Base-by-base conservation (phyloP, 148 eudicot species). In the Vaccinium darrowii region DNA sequence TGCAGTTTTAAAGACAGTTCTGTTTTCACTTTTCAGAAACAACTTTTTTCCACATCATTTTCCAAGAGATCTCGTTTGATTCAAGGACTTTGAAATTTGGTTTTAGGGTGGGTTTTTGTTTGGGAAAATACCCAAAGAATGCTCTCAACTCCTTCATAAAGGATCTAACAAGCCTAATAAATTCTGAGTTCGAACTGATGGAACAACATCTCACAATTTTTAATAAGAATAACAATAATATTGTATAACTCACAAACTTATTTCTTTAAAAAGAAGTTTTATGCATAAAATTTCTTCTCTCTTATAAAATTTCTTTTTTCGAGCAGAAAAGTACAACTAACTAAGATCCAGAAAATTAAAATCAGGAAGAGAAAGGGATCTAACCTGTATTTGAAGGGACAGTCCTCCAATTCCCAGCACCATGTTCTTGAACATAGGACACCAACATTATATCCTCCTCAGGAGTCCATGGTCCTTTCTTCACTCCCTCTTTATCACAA, bases 401-500 rank as follows among this genome's bases (percentile, higher is more conserved):
- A 81, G 98, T 92, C 52, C 98, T 88, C 98, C 98, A 95, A 85
- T 95, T 95, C 3, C 98, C 98, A 85, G 98, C 94, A 23, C 98
- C 98, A 84, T 95, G 90, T 84, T 95, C 92, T 89, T 95, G 98
- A 81, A 95, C 90, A 89, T 93, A 93, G 78, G 98, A 93, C 18
- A 95, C 98, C 58, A 95, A 84, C 71, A 91, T 87, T 85, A 95
- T 94, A 82, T 95, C 98, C 85, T 95, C 98, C 77, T 95, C 98
- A 1, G 98, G 98, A 36, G 98, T 95, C 98, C 98, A 95, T 52
- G 98, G 98, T 69, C 98, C 98, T 87, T 95, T 95, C 87, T 95
- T 95, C 84, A 95, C 91, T 19, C 98, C 98, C 51, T 85, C 72
- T 87, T 93, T 93, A 36, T 93, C 98, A 84, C 98, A 93, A 86